Base-by-base conservation (phyloP, 2,329 filamentous ascomycete genomes). In the Zymoseptoria passerinii region DNA sequence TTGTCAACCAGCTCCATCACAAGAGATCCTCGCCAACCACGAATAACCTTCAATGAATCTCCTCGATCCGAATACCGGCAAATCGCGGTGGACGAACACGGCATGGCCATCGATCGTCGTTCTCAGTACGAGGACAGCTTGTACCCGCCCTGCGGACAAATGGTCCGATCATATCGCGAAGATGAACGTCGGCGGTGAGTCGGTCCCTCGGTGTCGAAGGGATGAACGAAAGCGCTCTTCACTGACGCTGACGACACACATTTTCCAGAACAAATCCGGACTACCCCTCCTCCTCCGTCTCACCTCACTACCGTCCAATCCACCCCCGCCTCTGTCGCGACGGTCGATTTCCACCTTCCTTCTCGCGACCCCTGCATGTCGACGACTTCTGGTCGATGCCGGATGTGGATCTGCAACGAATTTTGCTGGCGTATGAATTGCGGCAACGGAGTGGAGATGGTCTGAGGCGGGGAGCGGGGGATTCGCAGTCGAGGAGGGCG, bases 241-340 rank as follows among this genome's bases (percentile, higher is more conserved):
- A n/a, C n/a, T n/a, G n/a, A n/a, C n/a, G 23, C 23, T 23, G 23
- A 23, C 23, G 23, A 2, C 2, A 23, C 23, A 23, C 23, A 23
- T 23, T 23, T 23, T 23, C 23, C 23, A 68, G 67, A 55, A 59
- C 56, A 8, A 66, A 69, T 48, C 61, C 62, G 19, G 61, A 66
- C 19, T 63, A 58, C 2, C 62, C 59, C 4, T 59, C 69, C 56
- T 16, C 57, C 55, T 40, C 54, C 58, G 0, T 60, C 65, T 28
- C 57, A 54, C 49, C 66, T 3, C 35, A 16, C 2, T 16, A 67
- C 53, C 65, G 63, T 8, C 67, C 71, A 28, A 48, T 74, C 19
- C 69, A 73, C 52, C 72, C 72, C 1, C 72, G 70, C 64, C 66
- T 72, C 63, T 64, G 65, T 35, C 40, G 44, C 4, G 66, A 70